Percentiles rank a stretch among this genome's conserved stretches.
These are phyloP conservation scores for Penicillium subrubescens DNA, from an alignment of 495 filamentous ascomycete genomes.

Conservation along the genomic window DNA sequence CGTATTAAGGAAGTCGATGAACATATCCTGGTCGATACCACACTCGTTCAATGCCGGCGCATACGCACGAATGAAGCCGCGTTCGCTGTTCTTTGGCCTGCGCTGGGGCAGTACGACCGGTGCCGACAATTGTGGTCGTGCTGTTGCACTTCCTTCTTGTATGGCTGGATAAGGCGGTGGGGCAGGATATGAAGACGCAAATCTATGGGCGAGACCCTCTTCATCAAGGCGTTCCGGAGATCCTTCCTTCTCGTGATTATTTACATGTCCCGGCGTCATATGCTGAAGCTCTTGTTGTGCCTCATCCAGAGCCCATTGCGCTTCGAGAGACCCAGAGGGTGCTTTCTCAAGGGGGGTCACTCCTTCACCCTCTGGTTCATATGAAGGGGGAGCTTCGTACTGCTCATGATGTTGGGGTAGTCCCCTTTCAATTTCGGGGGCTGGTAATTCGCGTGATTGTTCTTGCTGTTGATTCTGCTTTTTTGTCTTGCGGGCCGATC, in stretches of 20 bases:
- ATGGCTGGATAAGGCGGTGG: conserved; percentile 14
- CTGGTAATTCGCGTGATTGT: conserved; percentile 11
- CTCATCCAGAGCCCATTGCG: conserved; percentile 56
- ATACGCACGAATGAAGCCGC: conserved; percentile 46
- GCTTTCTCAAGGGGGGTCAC: neutral
- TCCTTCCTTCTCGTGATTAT: neutral
- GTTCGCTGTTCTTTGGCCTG: conserved; percentile 32
- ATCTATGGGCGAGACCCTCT: conserved; percentile 18
- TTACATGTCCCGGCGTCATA: neutral
- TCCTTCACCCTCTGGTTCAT: neutral
- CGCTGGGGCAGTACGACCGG: conserved; percentile 40
- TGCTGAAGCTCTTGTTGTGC: conserved; percentile 35
- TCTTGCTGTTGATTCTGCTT: conserved; percentile 19
- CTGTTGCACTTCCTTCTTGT: conserved; percentile 13
- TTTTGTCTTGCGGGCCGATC: conserved; percentile 38
- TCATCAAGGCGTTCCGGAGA: neutral
- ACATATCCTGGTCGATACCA: conserved; percentile 54
- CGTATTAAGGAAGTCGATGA: conserved; percentile 55
- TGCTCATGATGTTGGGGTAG: conserved; percentile 5
- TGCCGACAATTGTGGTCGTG: conserved; percentile 34
- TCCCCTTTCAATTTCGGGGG: conserved; percentile 7
- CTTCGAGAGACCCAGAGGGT: conserved; percentile 33
- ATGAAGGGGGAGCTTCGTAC: neutral
- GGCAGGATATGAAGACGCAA: conserved; percentile 22
- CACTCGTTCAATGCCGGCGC: conserved; percentile 52